Base-by-base conservation (phyloP, 75 land plant genomes). In the Larix kaempferi region DNA sequence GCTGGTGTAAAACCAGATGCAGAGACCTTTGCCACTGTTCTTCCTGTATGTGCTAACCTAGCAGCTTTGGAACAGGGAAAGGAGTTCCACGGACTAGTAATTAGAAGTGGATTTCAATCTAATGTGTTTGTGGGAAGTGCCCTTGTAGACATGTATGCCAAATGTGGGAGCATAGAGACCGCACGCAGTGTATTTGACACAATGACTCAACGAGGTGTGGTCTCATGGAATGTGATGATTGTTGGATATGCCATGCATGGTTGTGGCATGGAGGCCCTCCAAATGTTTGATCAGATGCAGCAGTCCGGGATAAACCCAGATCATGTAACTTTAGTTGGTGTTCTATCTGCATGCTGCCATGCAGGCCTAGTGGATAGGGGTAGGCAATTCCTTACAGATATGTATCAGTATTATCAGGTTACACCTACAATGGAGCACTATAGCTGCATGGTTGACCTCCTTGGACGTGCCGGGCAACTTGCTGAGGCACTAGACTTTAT, bases 181-280 rank as follows among this genome's bases (percentile, higher is more conserved):
- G 80, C 80, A 49, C 67, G 56, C 19, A 57, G 66, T 57, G 81
- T 76, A 49, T 82, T 82, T 33, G 56, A 77, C 54, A 65, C 59
- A 77, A 62, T 22, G 25, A 11, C 59, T 58, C 59, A 83, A 67
- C 57, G 71, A 22, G 60, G 80, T 63, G 82, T 71, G 14, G 63
- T 80, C 17, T 56, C 76, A 19, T 71, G 82, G 76, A 82, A 80
- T 44, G 72, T 44, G 11, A 69, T 82, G 82, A 73, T 82, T n/a
- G 82, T 49, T 11, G 84, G 78, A 57, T 67, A 73, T 78, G 86
- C 85, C 55, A 74, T 44, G 27, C 66, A 82, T 75, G 86, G 86
- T 16, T 59, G 33, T 19, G 60, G 52, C 35, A 78, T 56, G 22
- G 74, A 78, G 19, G 81, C 84, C 19, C 35, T 78, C 37, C 44